These are phyloP conservation scores for Mycosphaerelloides madeirae DNA, from an alignment of 2,329 filamentous ascomycete species.

Conservation along the genomic window DNA sequence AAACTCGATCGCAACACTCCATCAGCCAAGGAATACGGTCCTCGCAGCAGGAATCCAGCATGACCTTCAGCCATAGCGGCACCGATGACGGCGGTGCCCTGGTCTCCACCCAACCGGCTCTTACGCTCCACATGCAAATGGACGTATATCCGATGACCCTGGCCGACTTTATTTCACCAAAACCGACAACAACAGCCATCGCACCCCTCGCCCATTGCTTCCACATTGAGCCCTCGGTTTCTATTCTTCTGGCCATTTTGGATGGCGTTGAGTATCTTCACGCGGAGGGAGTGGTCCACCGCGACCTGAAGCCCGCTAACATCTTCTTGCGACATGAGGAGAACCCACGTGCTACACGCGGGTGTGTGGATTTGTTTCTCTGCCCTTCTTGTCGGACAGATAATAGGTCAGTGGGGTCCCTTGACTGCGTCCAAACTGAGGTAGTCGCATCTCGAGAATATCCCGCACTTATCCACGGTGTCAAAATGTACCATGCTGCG, in stretches of 20 bases:
- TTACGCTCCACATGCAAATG: conserved; percentile 62
- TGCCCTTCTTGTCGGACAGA: conserved; percentile 43
- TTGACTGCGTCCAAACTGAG: too few relatives aligned
- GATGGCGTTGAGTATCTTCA: conserved; percentile 64
- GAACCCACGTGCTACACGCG: conserved; percentile 23
- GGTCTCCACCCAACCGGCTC: background rate
- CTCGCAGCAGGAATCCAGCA: background rate
- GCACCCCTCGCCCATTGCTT: conserved; percentile 53
- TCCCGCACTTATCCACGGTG: too few relatives aligned
- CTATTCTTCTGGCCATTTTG: conserved; percentile 55
- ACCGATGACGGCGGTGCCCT: background rate
- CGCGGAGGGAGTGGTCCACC: conserved; percentile 56
- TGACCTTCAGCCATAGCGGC: background rate
- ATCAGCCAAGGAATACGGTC: background rate
- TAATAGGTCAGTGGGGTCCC: background rate
- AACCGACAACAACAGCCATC: conserved; percentile 7
- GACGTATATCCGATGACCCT: conserved; percentile 60
- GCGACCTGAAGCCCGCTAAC: conserved; percentile 65
- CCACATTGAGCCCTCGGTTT: conserved; percentile 54
- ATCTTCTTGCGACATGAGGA: conserved; percentile 56
- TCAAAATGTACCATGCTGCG: too few relatives aligned
- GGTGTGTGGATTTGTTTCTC: conserved; percentile 43
- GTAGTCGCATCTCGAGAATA: too few relatives aligned
- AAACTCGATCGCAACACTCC: conserved; percentile 3
- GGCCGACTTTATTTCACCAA: conserved; percentile 51